Conservation (phyloP, 2,329 filamentous ascomycete genomes). For the Colletotrichum kahawae region DNA sequence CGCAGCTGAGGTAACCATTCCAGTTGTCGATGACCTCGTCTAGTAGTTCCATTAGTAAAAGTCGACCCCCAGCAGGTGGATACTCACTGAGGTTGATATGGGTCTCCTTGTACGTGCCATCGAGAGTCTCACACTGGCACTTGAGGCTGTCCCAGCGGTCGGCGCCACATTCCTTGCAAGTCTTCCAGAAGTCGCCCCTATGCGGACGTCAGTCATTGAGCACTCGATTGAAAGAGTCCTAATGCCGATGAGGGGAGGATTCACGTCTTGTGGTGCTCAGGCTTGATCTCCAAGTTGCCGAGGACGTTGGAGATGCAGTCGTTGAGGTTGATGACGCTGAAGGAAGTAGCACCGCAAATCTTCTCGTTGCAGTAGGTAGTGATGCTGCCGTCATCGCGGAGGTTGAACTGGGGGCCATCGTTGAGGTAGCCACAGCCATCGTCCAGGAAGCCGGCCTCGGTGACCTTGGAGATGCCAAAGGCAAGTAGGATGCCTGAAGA, state of each 20-base stretch:
- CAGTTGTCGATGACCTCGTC: conserved; percentile 6
- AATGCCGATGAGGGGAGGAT: not conserved
- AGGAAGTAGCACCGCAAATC: not conserved
- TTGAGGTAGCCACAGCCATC: conserved; percentile 7
- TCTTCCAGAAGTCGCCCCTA: conserved; percentile 4
- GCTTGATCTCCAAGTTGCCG: not conserved
- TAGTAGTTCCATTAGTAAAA: not conserved
- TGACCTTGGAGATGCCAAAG: not conserved
- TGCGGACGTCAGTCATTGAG: not conserved
- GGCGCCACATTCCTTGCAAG: not conserved
- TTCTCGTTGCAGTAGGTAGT: conserved; percentile 14
- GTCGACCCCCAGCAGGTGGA: rapidly evolving
- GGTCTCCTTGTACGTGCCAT: not conserved
- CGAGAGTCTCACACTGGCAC: not conserved
- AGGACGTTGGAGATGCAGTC: conserved; percentile 5
- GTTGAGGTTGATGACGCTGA: conserved; percentile 11
- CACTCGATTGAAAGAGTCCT: not conserved
- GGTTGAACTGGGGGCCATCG: not conserved
- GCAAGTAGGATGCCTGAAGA: not conserved
- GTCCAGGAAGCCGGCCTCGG: not conserved
- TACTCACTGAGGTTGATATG: conserved; percentile 4
- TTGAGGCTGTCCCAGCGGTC: not conserved
- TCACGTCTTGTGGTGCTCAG: not conserved
- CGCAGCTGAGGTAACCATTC: conserved; percentile 14
- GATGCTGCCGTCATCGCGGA: conserved; percentile 3